Evolutionary conservation across 2,329 filamentous ascomycete genomes (phyloP).

Genomic region (Bertia moriformis): DNA sequence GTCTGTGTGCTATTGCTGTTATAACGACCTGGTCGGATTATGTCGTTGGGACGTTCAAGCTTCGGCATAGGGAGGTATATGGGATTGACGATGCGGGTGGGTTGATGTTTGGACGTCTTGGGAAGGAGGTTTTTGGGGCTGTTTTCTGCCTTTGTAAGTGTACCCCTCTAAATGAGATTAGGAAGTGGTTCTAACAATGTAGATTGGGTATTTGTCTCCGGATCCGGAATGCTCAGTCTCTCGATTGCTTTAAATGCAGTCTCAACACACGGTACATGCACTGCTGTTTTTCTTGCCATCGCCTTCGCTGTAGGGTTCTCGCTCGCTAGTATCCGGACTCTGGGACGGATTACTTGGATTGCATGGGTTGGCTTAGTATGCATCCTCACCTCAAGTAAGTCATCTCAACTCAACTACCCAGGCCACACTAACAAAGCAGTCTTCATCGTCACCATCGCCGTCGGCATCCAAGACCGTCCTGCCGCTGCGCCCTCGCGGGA

Average conservation of each 20-base stretch:
- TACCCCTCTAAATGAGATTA: background rate
- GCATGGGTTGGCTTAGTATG: slow-evolving; percentile 15
- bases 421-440: slow-evolving; percentile 5
- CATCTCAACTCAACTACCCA: background rate
- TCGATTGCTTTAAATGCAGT: background rate
- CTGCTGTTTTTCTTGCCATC: slow-evolving; percentile 11
- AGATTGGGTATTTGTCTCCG: background rate
- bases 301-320: slow-evolving; percentile 9
- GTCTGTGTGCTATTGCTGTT: background rate
- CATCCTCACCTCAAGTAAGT: background rate
- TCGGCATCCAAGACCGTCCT: slow-evolving; percentile 17
- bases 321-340: slow-evolving; percentile 16
- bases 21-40: background rate
- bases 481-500: slow-evolving; percentile 13
- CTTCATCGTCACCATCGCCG: slow-evolving; percentile 10
- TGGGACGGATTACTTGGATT: slow-evolving; percentile 15
- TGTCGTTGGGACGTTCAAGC: background rate
- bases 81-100: background rate
- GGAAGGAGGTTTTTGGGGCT: background rate
- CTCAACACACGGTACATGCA: slow-evolving; percentile 3
- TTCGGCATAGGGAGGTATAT: background rate
- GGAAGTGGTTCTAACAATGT: background rate
- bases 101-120: background rate
- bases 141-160: background rate
- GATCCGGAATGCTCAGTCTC: background rate